Evolutionary conservation across 139 green algal genomes (phyloP).

Genomic region (Tetradesmus lagerheimii): DNA sequence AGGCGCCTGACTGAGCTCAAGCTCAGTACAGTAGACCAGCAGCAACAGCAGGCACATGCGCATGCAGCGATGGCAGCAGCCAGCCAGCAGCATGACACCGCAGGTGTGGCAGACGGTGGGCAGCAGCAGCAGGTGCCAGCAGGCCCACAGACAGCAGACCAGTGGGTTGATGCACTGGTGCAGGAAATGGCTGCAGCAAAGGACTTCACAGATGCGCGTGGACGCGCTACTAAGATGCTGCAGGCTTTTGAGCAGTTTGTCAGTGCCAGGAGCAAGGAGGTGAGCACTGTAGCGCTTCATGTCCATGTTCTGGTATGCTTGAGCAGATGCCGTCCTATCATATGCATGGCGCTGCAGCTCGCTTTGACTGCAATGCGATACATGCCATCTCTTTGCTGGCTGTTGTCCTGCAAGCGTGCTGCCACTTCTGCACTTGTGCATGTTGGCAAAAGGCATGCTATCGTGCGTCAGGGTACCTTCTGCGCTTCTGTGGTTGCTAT

Average conservation of each 20-base stretch:
- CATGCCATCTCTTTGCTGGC: too few species aligned
- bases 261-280: slow-evolving; percentile 18
- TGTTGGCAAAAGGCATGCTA: too few species aligned
- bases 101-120: background rate
- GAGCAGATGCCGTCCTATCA: too few species aligned
- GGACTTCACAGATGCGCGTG: slow-evolving; percentile 74
- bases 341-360: too few species aligned
- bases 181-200: slow-evolving; percentile 78
- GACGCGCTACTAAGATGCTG: slow-evolving; percentile 71
- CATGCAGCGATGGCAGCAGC: slow-evolving; percentile 23
- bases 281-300: background rate
- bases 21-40: slow-evolving; percentile 45
- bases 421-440: too few species aligned
- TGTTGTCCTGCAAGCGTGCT: background rate
- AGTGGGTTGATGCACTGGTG: slow-evolving; percentile 86
- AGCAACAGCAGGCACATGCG: slow-evolving; percentile 26
- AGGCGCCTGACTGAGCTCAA: slow-evolving; percentile 75
- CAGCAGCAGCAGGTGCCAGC: slow-evolving; percentile 7
- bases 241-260: slow-evolving; percentile 81
- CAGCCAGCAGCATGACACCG: slow-evolving; percentile 19
- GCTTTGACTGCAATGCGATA: too few species aligned
- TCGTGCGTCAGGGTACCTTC: too few species aligned
- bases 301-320: too few species aligned
- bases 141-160: slow-evolving; percentile 56
- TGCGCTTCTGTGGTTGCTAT: too few species aligned